Percentiles rank a stretch among this genome's conserved stretches.
phyloP scores from a whole-genome alignment of 1,139 yeast genomes.

The Taiozyma sp. region DNA sequence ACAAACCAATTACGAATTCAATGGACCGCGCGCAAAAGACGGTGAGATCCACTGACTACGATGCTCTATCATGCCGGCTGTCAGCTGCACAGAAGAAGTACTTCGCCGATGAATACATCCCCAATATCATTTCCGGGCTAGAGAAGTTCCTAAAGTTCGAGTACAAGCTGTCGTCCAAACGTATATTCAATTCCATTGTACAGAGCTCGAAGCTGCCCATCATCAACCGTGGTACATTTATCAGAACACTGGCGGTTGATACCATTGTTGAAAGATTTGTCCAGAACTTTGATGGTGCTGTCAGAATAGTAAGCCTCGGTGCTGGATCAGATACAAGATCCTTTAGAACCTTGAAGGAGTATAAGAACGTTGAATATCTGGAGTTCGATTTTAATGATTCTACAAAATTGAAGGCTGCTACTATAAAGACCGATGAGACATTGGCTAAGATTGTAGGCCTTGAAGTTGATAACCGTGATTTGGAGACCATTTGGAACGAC shows the following conservation, averaged over 20 bases:
- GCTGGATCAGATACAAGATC: conserved; percentile 95
- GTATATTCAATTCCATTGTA: conserved; percentile 39
- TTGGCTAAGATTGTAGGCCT: conserved; percentile 25
- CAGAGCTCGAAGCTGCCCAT: conserved; percentile 62
- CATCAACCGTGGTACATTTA: conserved; percentile 78
- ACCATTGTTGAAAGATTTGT: conserved; percentile 48
- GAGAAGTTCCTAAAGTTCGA: conserved; percentile 23
- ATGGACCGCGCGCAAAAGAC: conserved; percentile 8
- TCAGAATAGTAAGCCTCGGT: conserved; percentile 80
- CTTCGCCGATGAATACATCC: conserved; percentile 48
- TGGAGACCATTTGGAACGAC: conserved; percentile 19
- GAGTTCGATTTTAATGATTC: conserved; percentile 78
- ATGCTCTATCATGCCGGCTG: conserved; percentile 74
- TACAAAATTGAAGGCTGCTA: conserved; percentile 52
- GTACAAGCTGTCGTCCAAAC: conserved; percentile 27
- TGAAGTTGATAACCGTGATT: conserved; percentile 6
- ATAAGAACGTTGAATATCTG: conserved; percentile 36
- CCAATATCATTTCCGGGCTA: conserved; percentile 31
- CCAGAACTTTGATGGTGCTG: conserved; percentile 23
- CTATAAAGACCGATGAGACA: conserved; percentile 35
- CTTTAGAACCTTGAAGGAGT: conserved; percentile 40
- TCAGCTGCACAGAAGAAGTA: conserved; percentile 55
- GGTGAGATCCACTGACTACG: conserved; percentile 73
- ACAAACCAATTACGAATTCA: not conserved
- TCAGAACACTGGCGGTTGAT: conserved; percentile 66